Evolutionary conservation across 805 yeast species (phyloP), one percentile per base, ranked within the genome.

Genomic region (Phaffomyces opuntiae): DNA sequence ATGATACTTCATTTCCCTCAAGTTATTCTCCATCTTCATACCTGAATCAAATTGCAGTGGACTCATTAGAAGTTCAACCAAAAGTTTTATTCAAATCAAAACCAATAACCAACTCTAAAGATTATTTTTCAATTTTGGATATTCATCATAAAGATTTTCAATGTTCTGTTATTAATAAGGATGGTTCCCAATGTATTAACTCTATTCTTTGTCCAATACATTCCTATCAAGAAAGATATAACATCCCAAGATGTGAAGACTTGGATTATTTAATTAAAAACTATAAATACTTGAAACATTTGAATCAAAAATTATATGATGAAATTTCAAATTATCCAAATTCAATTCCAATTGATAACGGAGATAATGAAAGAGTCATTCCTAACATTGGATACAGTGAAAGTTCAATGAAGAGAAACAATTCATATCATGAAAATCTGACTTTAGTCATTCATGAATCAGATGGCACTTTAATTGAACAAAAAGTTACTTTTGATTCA

Each of bases 221-320:
- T 36, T 36, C 46, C 8, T 24, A 33, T 9, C 31, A 19, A 5
- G 51, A 52, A 24, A 55, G 53, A 31, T 36, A 49, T 7, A 29
- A 24, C 9, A 40, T 55, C 16, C 45, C 42, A 36, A 45, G 57
- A 44, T 38, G 42, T 14, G 49, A 46, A 25, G 44, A 50, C 4
- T 24, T 52, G 5, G 37, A 39, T 11, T 44, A 49, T 35, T 38
- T 56, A 41, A 39, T 56, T n/a, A 47, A 33, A 25, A 55, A 50
- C 34, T 50, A 42, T 42, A 72, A 71, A 48, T 75, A 73, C 52
- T 71, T 80, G 31, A 49, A 49, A 16, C 33, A 31, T 16, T 26
- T 46, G 17, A 46, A 48, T 26, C 41, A 35, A 32, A 39, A 29
- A 8, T 21, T 40, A 19, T n/a, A 38, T 13, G 33, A 39, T 37